These are phyloP conservation scores for Mycena chlorophos DNA, from an alignment of 768 basidiomycete genomes.

Conservation along the genomic window DNA sequence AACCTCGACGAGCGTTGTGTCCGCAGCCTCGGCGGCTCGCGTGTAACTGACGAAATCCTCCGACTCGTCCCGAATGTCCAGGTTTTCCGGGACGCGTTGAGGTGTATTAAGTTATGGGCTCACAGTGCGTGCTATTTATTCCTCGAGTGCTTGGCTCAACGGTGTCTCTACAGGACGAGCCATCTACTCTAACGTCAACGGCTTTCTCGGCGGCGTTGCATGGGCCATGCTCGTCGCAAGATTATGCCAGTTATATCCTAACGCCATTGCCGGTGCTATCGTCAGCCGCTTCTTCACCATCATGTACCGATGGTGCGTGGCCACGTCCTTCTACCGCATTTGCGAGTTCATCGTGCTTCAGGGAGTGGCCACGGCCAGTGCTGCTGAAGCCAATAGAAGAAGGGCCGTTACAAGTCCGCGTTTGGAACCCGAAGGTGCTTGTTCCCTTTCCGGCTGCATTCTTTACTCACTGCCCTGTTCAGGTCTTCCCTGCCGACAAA, in stretches of 20 bases:
- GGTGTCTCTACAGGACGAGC: slow-evolving; percentile 68
- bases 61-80: slow-evolving; percentile 91
- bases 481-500: slow-evolving; percentile 90
- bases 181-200: slow-evolving; percentile 97
- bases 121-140: slow-evolving; percentile 59
- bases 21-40: slow-evolving; percentile 91
- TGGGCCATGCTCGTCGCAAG: slow-evolving; percentile 99
- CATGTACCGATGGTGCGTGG: slow-evolving; percentile 85
- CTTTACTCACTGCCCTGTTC: slow-evolving; percentile 6
- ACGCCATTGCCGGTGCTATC: slow-evolving; percentile 89
- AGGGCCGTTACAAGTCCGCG: slow-evolving; percentile 87
- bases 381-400: slow-evolving; percentile 95
- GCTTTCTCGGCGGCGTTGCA: slow-evolving; percentile 96
- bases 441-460: not conserved
- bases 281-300: slow-evolving; percentile 98
- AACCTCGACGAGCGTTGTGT: slow-evolving; percentile 95
- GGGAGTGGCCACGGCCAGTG: slow-evolving; percentile 99
- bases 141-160: not conserved
- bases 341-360: slow-evolving; percentile 33
- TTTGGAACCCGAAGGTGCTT: slow-evolving; percentile 94
- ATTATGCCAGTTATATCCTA: slow-evolving; percentile 98
- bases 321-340: not conserved
- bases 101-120: slow-evolving; percentile 98
- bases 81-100: slow-evolving; percentile 90
- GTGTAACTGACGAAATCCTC: slow-evolving; percentile 94